phyloP scores from a whole-genome alignment of 192 early-diverging fungal genomes.

The Linnemannia zychae region DNA sequence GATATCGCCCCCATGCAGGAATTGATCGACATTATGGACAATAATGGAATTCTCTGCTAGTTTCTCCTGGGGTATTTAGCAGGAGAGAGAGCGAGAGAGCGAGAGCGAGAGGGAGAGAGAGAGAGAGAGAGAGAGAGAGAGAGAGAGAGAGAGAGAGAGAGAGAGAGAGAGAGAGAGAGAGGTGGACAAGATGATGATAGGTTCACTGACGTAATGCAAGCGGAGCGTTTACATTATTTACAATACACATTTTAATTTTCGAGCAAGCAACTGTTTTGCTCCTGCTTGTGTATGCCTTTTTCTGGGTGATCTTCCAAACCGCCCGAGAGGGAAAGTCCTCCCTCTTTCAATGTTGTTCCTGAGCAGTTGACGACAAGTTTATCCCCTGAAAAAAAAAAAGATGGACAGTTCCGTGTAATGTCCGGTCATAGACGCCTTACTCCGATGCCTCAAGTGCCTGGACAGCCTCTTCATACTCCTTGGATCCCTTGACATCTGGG shows the following conservation, averaged over 20 bases:
- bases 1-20: conserved; percentile 87
- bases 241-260: too few species aligned
- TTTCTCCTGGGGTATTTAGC: too few species aligned
- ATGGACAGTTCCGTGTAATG: background rate
- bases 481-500: conserved; percentile 44
- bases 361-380: background rate
- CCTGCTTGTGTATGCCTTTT: too few species aligned
- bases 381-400: background rate
- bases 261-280: too few species aligned
- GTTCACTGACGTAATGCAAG: too few species aligned
- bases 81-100: background rate
- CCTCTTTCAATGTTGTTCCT: too few species aligned
- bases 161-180: too few species aligned
- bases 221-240: too few species aligned
- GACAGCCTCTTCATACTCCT: conserved; percentile 50
- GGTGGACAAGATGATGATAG: too few species aligned
- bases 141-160: too few species aligned
- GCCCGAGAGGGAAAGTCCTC: too few species aligned
- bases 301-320: too few species aligned
- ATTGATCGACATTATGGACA: conserved; percentile 71
- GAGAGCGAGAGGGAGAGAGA: background rate
- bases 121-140: background rate
- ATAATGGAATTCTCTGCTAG: conserved; percentile 53
- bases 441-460: conserved; percentile 31
- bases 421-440: background rate